Percentiles rank a stretch among this genome's conserved stretches.
These are phyloP conservation scores for Remersonia thermophila DNA, from an alignment of 2,329 filamentous ascomycete genomes.

Conservation along the genomic window DNA sequence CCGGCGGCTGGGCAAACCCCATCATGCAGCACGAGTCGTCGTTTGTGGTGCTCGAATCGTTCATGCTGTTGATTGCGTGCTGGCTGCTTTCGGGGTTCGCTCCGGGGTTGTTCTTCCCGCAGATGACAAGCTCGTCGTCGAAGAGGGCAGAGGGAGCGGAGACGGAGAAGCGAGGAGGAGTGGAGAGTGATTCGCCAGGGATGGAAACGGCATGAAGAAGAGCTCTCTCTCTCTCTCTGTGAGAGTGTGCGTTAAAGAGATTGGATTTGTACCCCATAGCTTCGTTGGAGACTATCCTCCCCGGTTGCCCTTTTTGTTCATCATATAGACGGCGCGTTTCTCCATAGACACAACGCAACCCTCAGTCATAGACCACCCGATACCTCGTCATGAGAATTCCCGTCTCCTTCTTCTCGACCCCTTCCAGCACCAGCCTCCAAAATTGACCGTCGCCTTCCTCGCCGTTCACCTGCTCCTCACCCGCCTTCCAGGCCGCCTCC, in stretches of 20 bases:
- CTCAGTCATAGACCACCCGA: slow-evolving; percentile 6
- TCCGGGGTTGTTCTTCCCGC: slow-evolving; percentile 43
- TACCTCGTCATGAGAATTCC: slow-evolving; percentile 12
- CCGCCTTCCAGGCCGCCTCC: neutral
- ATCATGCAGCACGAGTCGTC: slow-evolving; percentile 52
- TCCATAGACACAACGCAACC: too few relatives aligned
- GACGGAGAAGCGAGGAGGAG: slow-evolving; percentile 5
- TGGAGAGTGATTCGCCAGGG: neutral
- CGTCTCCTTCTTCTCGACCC: slow-evolving; percentile 1
- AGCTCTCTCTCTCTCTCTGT: too few relatives aligned
- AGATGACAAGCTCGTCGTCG: slow-evolving; percentile 28
- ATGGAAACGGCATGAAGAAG: neutral
- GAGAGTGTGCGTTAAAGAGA: too few relatives aligned
- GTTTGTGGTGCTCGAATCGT: slow-evolving; percentile 46
- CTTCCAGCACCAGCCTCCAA: slow-evolving; percentile 7
- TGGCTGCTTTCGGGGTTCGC: slow-evolving; percentile 40
- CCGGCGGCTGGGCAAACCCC: slow-evolving; percentile 50
- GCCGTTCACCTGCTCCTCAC: neutral
- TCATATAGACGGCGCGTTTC: too few relatives aligned
- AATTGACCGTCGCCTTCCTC: neutral
- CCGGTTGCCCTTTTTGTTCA: too few relatives aligned
- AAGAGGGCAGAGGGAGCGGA: neutral
- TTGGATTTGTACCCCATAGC: too few relatives aligned
- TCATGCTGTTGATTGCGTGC: slow-evolving; percentile 39
- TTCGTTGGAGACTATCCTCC: too few relatives aligned